phyloP scores from a whole-genome alignment of 208 protist genomes.

The Acanthamoeba sp. region DNA sequence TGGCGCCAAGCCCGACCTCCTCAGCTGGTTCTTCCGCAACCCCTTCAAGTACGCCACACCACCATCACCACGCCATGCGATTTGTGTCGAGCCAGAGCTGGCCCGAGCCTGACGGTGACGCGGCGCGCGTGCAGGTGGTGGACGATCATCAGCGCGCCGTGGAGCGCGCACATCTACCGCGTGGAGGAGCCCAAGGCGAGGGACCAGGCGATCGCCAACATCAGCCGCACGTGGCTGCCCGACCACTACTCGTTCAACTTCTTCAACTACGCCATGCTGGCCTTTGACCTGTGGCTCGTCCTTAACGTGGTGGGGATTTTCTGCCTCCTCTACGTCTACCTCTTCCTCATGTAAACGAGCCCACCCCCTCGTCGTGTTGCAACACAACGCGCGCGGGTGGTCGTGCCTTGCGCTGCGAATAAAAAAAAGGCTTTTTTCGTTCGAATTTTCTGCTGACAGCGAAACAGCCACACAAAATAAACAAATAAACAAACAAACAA shows the following conservation, averaged over 20 bases:
- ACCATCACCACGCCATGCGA: too few relatives aligned
- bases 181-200: slow-evolving; percentile 63
- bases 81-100: too few relatives aligned
- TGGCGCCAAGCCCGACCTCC: slow-evolving; percentile 61
- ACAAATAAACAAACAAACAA: too few relatives aligned
- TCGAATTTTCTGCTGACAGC: too few relatives aligned
- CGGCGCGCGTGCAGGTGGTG: slow-evolving; percentile 33
- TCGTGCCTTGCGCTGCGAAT: too few relatives aligned
- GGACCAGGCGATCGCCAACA: slow-evolving; percentile 62
- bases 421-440: too few relatives aligned
- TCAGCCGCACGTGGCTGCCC: slow-evolving; percentile 50
- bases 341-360: background rate
- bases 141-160: slow-evolving; percentile 72
- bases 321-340: slow-evolving; percentile 27
- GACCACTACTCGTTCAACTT: slow-evolving; percentile 70
- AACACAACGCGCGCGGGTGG: too few relatives aligned
- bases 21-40: slow-evolving; percentile 72
- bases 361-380: too few relatives aligned
- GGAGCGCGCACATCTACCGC: slow-evolving; percentile 72
- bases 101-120: too few relatives aligned
- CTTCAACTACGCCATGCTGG: slow-evolving; percentile 71
- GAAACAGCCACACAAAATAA: too few relatives aligned
- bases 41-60: slow-evolving; percentile 35
- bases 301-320: background rate
- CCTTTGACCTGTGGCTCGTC: slow-evolving; percentile 32